These are phyloP conservation scores for Phytomonas sp. DNA, from an alignment of 208 protist species.

Conservation along the genomic window DNA sequence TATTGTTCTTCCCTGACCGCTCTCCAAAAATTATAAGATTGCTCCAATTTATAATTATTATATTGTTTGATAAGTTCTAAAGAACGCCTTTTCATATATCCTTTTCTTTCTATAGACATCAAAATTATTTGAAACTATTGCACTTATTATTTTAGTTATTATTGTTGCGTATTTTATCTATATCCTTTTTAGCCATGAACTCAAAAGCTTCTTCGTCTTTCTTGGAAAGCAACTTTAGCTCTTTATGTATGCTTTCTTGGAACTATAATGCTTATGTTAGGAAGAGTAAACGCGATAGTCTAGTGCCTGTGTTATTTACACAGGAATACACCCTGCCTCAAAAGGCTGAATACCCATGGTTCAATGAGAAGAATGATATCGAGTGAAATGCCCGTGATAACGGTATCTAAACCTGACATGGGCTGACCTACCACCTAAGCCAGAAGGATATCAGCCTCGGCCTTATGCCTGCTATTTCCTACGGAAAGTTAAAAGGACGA, in stretches of 20 bases:
- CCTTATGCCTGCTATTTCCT: background rate
- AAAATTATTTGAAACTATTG: background rate
- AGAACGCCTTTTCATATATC: background rate
- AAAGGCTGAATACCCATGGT: background rate
- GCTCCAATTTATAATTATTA: background rate
- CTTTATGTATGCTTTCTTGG: background rate
- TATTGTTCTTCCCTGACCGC: background rate
- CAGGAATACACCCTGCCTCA: background rate
- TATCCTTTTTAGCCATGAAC: background rate
- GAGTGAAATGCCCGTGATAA: background rate
- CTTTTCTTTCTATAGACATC: background rate
- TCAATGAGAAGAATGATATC: background rate
- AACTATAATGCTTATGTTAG: background rate
- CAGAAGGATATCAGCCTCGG: background rate
- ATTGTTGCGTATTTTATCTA: background rate
- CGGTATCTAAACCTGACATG: background rate
- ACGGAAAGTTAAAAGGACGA: background rate
- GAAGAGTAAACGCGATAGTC: background rate
- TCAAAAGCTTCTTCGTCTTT: background rate
- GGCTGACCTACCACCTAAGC: background rate
- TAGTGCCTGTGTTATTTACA: background rate
- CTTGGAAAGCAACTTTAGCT: background rate
- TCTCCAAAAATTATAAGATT: background rate
- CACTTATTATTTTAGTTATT: background rate
- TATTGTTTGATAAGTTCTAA: background rate